Conservation (phyloP, 352 stramenopile species). For the Phytophthora palmivora region DNA sequence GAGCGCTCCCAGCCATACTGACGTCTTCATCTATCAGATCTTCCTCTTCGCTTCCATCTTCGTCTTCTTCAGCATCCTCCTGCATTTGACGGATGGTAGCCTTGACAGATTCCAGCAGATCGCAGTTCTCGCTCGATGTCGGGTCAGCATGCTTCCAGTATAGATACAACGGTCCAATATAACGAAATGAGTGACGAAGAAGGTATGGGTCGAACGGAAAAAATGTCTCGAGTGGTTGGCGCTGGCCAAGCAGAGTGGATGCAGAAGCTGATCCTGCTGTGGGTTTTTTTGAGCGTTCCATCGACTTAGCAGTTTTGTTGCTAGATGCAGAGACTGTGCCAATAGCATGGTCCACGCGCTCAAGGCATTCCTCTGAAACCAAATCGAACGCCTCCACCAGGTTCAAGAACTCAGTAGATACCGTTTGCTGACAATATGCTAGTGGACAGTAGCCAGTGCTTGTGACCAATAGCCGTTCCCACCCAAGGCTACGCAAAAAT, state of each 20-base stretch:
- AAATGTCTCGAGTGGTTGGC: conserved; percentile 87
- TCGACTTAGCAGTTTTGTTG: conserved; percentile 58
- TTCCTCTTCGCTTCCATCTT: conserved; percentile 51
- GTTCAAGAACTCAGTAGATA: conserved; percentile 86
- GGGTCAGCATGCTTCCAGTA: conserved; percentile 94
- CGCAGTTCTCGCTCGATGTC: conserved; percentile 73
- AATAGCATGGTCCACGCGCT: conserved; percentile 77
- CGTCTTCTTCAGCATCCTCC: conserved; percentile 52
- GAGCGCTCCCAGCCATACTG: conserved; percentile 65
- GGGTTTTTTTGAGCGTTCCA: conserved; percentile 71
- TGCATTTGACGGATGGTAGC: conserved; percentile 67
- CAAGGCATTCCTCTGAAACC: conserved; percentile 78
- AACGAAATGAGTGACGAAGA: conserved; percentile 92
- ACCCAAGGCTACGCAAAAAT: conserved; percentile 84
- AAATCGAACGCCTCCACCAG: conserved; percentile 82
- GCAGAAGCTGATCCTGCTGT: conserved; percentile 38
- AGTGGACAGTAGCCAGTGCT: conserved; percentile 65
- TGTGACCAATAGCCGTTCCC: conserved; percentile 77
- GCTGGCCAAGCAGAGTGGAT: conserved; percentile 53
- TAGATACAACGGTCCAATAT: conserved; percentile 93
- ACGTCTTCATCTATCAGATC: conserved; percentile 61
- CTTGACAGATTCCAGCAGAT: conserved; percentile 69
- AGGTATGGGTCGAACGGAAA: conserved; percentile 99
- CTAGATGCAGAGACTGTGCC: conserved; percentile 47
- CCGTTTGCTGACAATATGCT: conserved; percentile 80